These are phyloP conservation scores for Arachis monticola DNA, from an alignment of 331 rosid genomes.

Conservation along the genomic window DNA sequence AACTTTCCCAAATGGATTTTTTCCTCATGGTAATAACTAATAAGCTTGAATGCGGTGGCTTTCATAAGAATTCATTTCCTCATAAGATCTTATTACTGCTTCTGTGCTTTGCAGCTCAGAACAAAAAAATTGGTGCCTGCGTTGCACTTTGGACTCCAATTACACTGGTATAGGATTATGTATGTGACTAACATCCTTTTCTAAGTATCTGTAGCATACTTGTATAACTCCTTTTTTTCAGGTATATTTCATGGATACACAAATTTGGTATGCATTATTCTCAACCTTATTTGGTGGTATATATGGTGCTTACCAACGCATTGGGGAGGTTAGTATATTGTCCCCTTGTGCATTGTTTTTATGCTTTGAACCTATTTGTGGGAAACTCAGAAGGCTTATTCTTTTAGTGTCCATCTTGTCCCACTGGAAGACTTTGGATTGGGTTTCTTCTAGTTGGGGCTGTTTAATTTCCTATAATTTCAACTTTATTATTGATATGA, in stretches of 20 bases:
- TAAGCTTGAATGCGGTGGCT: slow-evolving; percentile 31
- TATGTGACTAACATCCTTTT: slow-evolving; percentile 13
- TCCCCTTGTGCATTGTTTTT: neutral
- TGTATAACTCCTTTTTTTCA: slow-evolving; percentile 39
- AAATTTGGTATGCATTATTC: slow-evolving; percentile 99
- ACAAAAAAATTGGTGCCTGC: slow-evolving; percentile 84
- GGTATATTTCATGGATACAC: slow-evolving; percentile 99
- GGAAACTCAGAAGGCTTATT: no score
- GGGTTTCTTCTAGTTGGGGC: neutral
- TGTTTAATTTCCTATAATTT: neutral
- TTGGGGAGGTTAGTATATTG: slow-evolving; percentile 81
- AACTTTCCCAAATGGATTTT: slow-evolving; percentile 79
- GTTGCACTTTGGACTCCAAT: slow-evolving; percentile 98
- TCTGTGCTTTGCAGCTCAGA: slow-evolving; percentile 74
- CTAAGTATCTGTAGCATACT: slow-evolving; percentile 8
- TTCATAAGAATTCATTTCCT: slow-evolving; percentile 30
- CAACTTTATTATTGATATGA: slow-evolving; percentile 30
- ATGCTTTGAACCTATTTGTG: no score
- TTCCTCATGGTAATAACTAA: slow-evolving; percentile 74
- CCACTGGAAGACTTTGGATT: no score
- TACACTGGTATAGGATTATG: slow-evolving; percentile 68
- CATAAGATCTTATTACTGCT: slow-evolving; percentile 17
- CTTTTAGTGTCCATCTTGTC: no score
- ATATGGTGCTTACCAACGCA: slow-evolving; percentile 96
- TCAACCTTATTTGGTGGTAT: slow-evolving; percentile 97